phyloP scores from a whole-genome alignment of 345 rosid species.

The Brassica incana region DNA sequence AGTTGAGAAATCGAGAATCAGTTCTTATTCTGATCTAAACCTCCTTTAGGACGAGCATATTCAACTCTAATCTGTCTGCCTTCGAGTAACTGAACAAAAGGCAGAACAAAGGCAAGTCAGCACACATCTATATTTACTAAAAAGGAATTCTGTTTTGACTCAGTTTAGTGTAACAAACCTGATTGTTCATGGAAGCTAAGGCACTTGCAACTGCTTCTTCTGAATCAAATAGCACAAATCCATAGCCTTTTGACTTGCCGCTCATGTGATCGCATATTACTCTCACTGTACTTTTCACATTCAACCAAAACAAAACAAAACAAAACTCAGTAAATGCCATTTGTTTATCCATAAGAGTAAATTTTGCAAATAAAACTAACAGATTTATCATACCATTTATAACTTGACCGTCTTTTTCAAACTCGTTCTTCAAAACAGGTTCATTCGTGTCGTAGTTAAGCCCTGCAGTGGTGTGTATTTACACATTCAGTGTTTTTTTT shows the following conservation, averaged over 20 bases:
- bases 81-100: slow-evolving; percentile 52
- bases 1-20: not conserved
- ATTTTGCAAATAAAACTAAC: not conserved
- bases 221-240: slow-evolving; percentile 59
- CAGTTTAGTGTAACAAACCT: slow-evolving; percentile 37
- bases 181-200: slow-evolving; percentile 62
- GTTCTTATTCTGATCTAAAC: not conserved
- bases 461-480: slow-evolving; percentile 39
- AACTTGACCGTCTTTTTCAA: slow-evolving; percentile 54
- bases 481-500: not conserved
- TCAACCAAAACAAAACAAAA: not conserved
- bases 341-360: not conserved
- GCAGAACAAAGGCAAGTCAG: not conserved
- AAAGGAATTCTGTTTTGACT: not conserved
- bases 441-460: slow-evolving; percentile 73
- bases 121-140: not conserved
- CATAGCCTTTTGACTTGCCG: slow-evolving; percentile 75
- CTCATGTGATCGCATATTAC: slow-evolving; percentile 69
- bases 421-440: slow-evolving; percentile 52
- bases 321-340: not conserved
- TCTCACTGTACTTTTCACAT: slow-evolving; percentile 45
- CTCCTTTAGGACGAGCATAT: slow-evolving; percentile 52
- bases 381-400: slow-evolving; percentile 32
- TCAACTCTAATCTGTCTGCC: slow-evolving; percentile 62
- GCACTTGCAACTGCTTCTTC: slow-evolving; percentile 61